Base-by-base conservation (phyloP, 2,329 filamentous ascomycete genomes). In the Aspergillus pseudoviridinutans region DNA sequence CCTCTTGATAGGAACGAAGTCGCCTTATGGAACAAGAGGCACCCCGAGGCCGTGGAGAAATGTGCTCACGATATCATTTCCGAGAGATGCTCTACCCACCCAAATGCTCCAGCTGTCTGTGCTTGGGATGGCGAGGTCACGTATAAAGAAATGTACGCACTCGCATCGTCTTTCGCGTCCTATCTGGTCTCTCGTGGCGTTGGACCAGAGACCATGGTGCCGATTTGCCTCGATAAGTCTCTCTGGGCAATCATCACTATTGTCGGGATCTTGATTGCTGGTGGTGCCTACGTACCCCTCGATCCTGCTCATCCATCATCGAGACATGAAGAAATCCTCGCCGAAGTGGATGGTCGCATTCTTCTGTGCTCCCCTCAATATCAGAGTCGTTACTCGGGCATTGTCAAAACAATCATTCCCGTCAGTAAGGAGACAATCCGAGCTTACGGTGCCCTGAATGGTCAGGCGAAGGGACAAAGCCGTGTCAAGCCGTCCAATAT, bases 111-210 rank as follows among this genome's bases (percentile, higher is more conserved):
- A 24, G 73, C 73, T 27, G 66, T 75, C 3, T 67, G 65, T 50
- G 72, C 72, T 2, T 74, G 71, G 72, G 72, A 75, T 62, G 70
- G 71, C 8, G 54, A 66, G 12, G 62, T 75, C 4, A 66, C 70
- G 1, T 76, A 75, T 51, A 57, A 52, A 32, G 66, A 73, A 35
- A 65, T 74, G 51, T 65, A 66, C 56, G 49, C 64, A 1, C 55
- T 68, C n/a, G 66, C 71, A 17, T 67, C 68, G 1, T 65, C 63
- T 1, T 72, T 73, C 28, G 69, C 69, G 17, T 61, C 61, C 4
- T 73, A 72, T 42, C 60, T 73, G 9, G 61, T 57, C 20, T 71
- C 65, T 50, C 70, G 65, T 29, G 70, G 71, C n/a, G 64, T 72
- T 54, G 68, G 67, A 1, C 68, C 67, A 8, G 71, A 73, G 22